Conservation (phyloP, 176 grass and related monocot species). For the Eragrostis curvula region DNA sequence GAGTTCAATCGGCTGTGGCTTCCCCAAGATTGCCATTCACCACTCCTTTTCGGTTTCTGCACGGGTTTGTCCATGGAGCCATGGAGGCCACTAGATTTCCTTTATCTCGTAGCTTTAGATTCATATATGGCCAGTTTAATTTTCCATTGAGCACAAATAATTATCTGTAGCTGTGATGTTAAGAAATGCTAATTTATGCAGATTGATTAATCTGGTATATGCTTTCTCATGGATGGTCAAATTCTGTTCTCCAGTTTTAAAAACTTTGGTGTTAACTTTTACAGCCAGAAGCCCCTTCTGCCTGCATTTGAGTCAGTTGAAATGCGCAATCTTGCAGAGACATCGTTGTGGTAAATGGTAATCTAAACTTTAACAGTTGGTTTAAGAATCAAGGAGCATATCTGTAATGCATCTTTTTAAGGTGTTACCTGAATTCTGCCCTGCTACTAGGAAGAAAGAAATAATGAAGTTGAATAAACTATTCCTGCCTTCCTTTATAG, state of each 20-base stretch:
- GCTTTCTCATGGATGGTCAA: not conserved
- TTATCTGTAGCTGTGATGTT: no score
- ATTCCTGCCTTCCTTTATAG: slow-evolving; percentile 10
- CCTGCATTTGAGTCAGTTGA: slow-evolving; percentile 86
- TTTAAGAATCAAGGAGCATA: not conserved
- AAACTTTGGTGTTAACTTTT: slow-evolving; percentile 38
- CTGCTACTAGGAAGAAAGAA: not conserved
- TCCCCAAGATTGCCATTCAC: no score
- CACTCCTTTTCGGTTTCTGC: no score
- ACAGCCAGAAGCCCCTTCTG: slow-evolving; percentile 86
- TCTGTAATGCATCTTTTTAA: not conserved
- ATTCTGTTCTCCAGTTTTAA: not conserved
- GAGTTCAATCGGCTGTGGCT: no score
- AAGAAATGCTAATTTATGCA: no score
- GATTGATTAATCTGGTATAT: not conserved
- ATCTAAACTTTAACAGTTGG: not conserved
- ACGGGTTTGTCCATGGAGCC: no score
- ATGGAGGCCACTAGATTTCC: no score
- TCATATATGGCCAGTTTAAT: no score
- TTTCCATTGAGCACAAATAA: no score
- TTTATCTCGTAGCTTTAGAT: no score
- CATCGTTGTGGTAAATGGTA: slow-evolving; percentile 83
- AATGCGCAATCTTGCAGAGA: slow-evolving; percentile 86
- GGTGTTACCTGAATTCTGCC: slow-evolving; percentile 22
- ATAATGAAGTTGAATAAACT: not conserved